These are phyloP conservation scores for Chlamydomonas sp. DNA, from an alignment of 139 green algal species.

Conservation along the genomic window DNA sequence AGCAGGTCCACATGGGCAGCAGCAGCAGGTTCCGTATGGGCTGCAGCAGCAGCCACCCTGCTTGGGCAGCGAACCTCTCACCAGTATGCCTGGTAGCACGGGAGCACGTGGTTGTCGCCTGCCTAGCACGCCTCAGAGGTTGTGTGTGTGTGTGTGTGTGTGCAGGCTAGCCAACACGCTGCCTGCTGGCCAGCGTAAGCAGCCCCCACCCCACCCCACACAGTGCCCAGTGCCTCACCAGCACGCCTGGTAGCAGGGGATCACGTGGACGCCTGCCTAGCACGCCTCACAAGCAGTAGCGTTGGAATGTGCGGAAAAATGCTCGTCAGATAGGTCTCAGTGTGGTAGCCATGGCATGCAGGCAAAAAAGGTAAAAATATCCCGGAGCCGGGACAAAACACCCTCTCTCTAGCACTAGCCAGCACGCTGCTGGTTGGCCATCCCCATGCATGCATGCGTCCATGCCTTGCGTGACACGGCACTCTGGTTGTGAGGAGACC, in stretches of 20 bases:
- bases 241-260: no score
- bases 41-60: no score
- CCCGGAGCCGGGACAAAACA: background rate
- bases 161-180: background rate
- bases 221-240: no score
- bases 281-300: no score
- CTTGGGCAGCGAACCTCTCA: no score
- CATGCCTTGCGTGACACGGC: background rate
- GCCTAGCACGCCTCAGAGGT: conserved; percentile 35
- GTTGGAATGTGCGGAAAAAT: no score
- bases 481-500: background rate
- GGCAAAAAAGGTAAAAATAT: background rate
- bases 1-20: no score
- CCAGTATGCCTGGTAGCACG: conserved; percentile 78
- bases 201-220: no score
- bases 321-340: background rate
- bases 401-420: background rate
- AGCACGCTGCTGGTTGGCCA: background rate
- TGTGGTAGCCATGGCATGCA: background rate
- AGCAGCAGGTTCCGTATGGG: no score
- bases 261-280: no score
- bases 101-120: conserved; percentile 90
- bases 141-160: background rate
- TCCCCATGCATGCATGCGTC: background rate
- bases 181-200: no score